Evolutionary conservation across 768 basidiomycete genomes (phyloP).

Genomic region (Suillus weaverae): DNA sequence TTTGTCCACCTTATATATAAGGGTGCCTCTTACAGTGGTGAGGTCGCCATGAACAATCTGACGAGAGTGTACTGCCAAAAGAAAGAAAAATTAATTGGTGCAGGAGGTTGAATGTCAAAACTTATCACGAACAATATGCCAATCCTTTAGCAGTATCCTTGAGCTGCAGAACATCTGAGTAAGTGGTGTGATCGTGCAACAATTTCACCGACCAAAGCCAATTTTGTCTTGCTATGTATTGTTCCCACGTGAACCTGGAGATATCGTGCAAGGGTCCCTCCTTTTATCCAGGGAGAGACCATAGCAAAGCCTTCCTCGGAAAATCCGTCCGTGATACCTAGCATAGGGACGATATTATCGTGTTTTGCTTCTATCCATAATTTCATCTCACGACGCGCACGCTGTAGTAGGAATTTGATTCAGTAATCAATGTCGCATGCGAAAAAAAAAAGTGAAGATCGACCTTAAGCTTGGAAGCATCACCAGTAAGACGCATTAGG

Average conservation of each 20-base stretch:
- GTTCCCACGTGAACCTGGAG: slow-evolving; percentile 2
- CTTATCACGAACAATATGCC: background rate
- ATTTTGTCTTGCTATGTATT: slow-evolving; percentile 10
- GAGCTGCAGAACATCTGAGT: background rate
- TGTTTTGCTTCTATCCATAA: slow-evolving; percentile 22
- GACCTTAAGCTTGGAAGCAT: background rate
- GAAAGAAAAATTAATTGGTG: too few species aligned
- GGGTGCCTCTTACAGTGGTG: background rate
- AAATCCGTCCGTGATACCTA: slow-evolving; percentile 18
- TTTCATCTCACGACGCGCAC: slow-evolving; percentile 21
- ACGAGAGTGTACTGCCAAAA: background rate
- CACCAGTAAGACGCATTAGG: too few species aligned
- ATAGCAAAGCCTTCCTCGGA: slow-evolving; percentile 16
- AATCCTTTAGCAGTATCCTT: background rate
- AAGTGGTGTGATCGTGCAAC: background rate
- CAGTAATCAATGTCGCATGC: too few species aligned
- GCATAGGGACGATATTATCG: slow-evolving; percentile 22
- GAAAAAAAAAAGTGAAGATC: background rate
- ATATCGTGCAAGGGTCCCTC: slow-evolving; percentile 17
- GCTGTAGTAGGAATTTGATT: slow-evolving; percentile 6
- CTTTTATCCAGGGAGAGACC: slow-evolving; percentile 22
- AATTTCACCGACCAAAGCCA: slow-evolving; percentile 22
- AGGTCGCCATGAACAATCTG: slow-evolving; percentile 9
- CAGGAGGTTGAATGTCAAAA: background rate
- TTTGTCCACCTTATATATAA: background rate